phyloP scores from a whole-genome alignment of 805 yeast species.

The Nakazawaea anatomiae region DNA sequence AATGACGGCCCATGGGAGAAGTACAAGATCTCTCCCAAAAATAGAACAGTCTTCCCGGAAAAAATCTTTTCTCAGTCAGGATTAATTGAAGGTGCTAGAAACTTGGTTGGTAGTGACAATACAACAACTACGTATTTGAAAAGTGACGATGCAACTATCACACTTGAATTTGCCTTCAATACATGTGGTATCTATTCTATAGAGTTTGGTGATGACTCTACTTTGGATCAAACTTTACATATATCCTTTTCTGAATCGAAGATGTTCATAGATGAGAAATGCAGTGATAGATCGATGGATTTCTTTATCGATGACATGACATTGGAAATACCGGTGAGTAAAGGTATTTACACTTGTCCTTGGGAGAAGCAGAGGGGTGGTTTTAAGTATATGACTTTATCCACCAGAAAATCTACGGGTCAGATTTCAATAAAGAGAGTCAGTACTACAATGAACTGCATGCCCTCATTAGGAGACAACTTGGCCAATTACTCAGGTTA shows the following conservation, averaged over 20 bases:
- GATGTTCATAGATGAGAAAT: constrained; percentile 6
- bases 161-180: constrained; percentile 11
- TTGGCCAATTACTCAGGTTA: constrained; percentile 9
- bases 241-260: constrained; percentile 9
- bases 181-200: constrained; percentile 10
- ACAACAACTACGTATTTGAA: constrained; percentile 1
- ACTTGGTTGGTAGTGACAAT: constrained; percentile 2
- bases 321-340: constrained; percentile 7
- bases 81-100: background rate
- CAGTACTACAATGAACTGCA: constrained; percentile 9
- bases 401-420: constrained; percentile 29
- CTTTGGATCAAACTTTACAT: constrained; percentile 6
- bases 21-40: constrained; percentile 9
- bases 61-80: constrained; percentile 5
- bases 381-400: constrained; percentile 10
- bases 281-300: constrained; percentile 12
- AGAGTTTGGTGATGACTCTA: constrained; percentile 8
- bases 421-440: constrained; percentile 4
- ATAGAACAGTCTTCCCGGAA: constrained; percentile 8
- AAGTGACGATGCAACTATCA: constrained; percentile 9
- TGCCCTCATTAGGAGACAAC: constrained; percentile 11
- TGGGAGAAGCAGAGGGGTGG: constrained; percentile 11
- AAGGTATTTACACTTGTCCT: constrained; percentile 8
- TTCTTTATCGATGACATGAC: constrained; percentile 11
- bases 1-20: constrained; percentile 12